Base-by-base conservation (phyloP, 805 yeast genomes). In the Blastobotrys robertii region DNA sequence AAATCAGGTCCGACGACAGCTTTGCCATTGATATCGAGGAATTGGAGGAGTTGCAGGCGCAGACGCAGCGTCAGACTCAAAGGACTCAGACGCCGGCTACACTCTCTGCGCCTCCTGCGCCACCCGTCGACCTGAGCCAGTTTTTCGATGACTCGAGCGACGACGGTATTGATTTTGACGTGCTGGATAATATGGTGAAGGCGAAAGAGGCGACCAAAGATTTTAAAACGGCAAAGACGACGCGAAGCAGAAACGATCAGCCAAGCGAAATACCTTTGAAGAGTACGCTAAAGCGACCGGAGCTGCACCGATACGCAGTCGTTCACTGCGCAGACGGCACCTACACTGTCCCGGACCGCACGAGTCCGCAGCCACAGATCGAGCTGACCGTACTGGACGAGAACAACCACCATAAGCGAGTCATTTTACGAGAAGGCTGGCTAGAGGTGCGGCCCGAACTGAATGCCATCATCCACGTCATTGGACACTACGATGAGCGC, bases 221-320 rank as follows among this genome's bases (percentile, higher is more conserved):
- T 36, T 30, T 34, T 25, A 35, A 35, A 28, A 16, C 10, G 13
- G 34, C 15, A 15, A 44, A 38, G 39, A 34, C 37, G 14, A 44
- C 25, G 10, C 36, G 44, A 38, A 37, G 39, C 2, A 28, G 34
- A 12, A 10, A 33, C 10, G 35, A 33, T 15, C 15, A n/a, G 39
- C 43, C 10, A 15, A 39, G 15, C 8, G 36, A 28, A 33, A n/a
- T 37, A 10, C 19, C 44, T 1, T 35, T 50, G 16, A 25, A 34
- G 13, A 44, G 48, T 13, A 43, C 46, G 7, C 41, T 47, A 8
- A 13, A n/a, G 14, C 38, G 44, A 10, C 46, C 47, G 2, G 30
- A 47, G 11, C 34, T 49, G 10, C 51, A 50, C 22, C 41, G 56
- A 11, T 51, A 49, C 29, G 31, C 42, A 7, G 46, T 52, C 15